Evolutionary conservation across 1,284 basidiomycete species (phyloP), one percentile per base, ranked within the genome.

Genomic region (Leucoagaricus sp.): DNA sequence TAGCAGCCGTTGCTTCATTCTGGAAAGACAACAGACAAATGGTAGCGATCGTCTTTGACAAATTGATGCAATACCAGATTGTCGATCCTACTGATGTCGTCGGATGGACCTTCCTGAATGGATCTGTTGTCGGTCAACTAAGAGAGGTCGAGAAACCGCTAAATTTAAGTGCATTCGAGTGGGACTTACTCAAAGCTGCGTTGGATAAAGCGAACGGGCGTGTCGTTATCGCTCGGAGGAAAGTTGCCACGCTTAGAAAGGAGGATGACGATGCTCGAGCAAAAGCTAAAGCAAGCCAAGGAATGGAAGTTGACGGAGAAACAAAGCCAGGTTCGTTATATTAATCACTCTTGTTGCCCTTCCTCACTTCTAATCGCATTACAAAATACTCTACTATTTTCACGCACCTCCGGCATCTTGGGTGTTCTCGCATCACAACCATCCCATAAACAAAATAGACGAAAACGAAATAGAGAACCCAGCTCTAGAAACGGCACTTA

Each of bases 31-130:
- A 91, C 65, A 77, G 80, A 26, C 93, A 96, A 66, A 93, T 95
- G 86, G 79, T 95, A 40, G 79, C 82, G 19, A 93, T 99, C 65
- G 95, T 98, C 4, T 87, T 96, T 61, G 97, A 98, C 79, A 99
- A 99, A 76, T 78, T 98, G 60, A 91, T 99, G 83, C 96, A 99
- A 72, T 99, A 99, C 73, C 93, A 97, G 67, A 92, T 99, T 57
- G 89, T 99, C 28, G 95, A 98, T 67, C 94, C 96, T 0, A 85
- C 88, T 13, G 96, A 99, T 67, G 90, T 98, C 15, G 87, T 98
- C 52, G 77, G 76, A 3, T 98, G 93, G 87, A 84, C 91, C 15
- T 98, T 99, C 70, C 69, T 75, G 46, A 77, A 81, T 60, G 79
- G 77, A 41, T 74, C 64, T 54, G 64, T 61, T 50, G 65, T 70